Base-by-base conservation (phyloP, 2,329 filamentous ascomycete species). In the Colletotrichum sp. region DNA sequence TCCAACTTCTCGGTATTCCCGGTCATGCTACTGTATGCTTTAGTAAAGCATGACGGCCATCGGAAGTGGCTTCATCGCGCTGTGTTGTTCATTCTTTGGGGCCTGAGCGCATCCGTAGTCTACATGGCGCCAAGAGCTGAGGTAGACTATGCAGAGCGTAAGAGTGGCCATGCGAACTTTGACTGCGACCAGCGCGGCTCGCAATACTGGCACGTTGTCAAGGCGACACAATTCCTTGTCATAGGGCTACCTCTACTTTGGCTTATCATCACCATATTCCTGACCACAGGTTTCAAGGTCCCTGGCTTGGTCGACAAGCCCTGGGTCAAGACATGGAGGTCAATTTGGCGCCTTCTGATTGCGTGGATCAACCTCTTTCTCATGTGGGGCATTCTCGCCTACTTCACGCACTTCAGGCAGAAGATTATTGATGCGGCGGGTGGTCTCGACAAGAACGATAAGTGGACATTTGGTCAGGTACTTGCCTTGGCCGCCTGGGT, bases 401-500 rank as follows among this genome's bases (percentile, higher is more conserved):
- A 82, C 6, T 83, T 82, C 57, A 77, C 80, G 2, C 61, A 62
- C 6, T 83, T 83, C 71, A 75, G 82, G 11, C 49, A 64, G 32
- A 59, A 55, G 5, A 72, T 81, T 7, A 65, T 78, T 25, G 12
- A 69, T 3, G 19, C 39, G 0, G 76, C 81, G 16, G 78, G 78
- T 16, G 39, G 66, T 12, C 55, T 77, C 9, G 79, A 82, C 64
- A 68, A 77, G 34, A 78, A 82, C 32, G 78, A 73, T 2, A 71
- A 76, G 27, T 84, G 82, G 82, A 82, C 79, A 6, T 84, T 84
- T 64, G 80, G 82, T 0, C 82, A 84, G 75, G 81, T 83, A 5
- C 72, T 84, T 5, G 78, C 82, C 0, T 66, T 84, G 22, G 80
- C 80, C 6, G 81, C 81, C 0, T 84, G 83, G 82, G 76, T 79